These are phyloP conservation scores for Neurospora sp. DNA, from an alignment of 495 filamentous ascomycete species.

Conservation along the genomic window DNA sequence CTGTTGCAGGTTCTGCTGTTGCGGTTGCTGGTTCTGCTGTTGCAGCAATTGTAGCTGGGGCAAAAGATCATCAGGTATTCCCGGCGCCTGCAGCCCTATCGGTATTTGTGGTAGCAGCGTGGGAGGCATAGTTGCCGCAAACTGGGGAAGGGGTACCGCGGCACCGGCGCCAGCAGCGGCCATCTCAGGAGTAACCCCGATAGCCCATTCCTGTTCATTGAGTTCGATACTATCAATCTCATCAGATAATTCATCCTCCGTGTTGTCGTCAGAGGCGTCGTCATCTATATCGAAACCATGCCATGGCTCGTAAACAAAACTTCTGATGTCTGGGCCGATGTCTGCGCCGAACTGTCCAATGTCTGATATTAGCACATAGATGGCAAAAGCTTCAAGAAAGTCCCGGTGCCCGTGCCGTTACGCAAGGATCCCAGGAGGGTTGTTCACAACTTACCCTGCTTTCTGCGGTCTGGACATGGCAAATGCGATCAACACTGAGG, in stretches of 20 bases:
- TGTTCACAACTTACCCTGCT: constrained; percentile 16
- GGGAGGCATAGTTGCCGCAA: background rate
- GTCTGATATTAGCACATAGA: background rate
- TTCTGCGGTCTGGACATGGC: constrained; percentile 21
- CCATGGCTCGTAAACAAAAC: constrained; percentile 11
- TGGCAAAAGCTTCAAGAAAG: background rate
- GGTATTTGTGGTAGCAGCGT: background rate
- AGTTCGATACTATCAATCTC: constrained; percentile 11
- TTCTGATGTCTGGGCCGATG: constrained; percentile 14
- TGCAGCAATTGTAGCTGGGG: background rate
- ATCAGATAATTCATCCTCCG: constrained; percentile 5
- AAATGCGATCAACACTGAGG: constrained; percentile 9
- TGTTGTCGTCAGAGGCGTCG: constrained; percentile 14
- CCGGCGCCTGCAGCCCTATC: background rate
- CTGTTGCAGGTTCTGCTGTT: constrained; percentile 1
- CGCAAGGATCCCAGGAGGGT: background rate
- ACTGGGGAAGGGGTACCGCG: background rate
- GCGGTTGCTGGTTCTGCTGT: background rate
- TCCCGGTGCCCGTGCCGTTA: background rate
- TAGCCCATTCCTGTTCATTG: constrained; percentile 1
- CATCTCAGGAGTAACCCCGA: background rate
- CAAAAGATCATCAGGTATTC: background rate
- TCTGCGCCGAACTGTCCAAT: constrained; percentile 16
- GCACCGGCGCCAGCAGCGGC: no score
- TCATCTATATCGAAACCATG: constrained; percentile 9